Evolutionary conservation across 1,284 basidiomycete genomes (phyloP), one percentile per base, ranked within the genome.

Genomic region (Blastosporella zonata): DNA sequence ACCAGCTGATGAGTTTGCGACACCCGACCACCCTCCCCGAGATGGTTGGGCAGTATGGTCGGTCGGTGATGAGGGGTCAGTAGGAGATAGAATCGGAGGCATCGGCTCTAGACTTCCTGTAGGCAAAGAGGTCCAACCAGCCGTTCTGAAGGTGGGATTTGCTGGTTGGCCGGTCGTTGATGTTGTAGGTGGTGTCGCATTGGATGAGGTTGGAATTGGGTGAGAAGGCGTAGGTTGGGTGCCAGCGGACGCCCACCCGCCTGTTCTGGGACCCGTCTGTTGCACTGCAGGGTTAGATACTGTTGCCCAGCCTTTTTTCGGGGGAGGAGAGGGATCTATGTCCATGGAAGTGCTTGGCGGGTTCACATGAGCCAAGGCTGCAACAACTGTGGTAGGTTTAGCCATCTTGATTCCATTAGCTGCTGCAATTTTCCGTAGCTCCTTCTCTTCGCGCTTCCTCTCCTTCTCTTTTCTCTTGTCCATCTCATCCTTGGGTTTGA

Each of bases 391-490:
- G 33, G 63, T 50, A 21, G 79, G 71, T 59, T 81, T 84, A 0
- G 75, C 62, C 68, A 89, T 79, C 65, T 78, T 87, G 57, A 90
- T 79, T 3, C 89, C 88, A 33, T 78, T 81, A 0, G 89, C 87
- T 49, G 81, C 84, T 8, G 88, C 87, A 29, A 90, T 79, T 65
- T 89, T 90, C 48, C 84, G 73, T 23, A 90, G 72, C 59, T 90
- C 86, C 63, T 84, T 88, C 63, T 90, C 86, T 65, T 91, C 87
- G 29, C 87, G 75, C 63, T 82, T 87, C 9, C 84, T 74, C 63
- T 91, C 88, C 66, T 90, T 90, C 67, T 90, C 88, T 61, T 87
- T 87, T 36, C 86, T 75, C 61, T 75, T 83, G 55, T 87, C 83
- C 25, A 81, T 57, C 49, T 87, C 87, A 47, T 79, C 82, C 60